These are phyloP conservation scores for Pezizomycotina sp. DNA, from an alignment of 2,329 filamentous ascomycete genomes.

Conservation along the genomic window DNA sequence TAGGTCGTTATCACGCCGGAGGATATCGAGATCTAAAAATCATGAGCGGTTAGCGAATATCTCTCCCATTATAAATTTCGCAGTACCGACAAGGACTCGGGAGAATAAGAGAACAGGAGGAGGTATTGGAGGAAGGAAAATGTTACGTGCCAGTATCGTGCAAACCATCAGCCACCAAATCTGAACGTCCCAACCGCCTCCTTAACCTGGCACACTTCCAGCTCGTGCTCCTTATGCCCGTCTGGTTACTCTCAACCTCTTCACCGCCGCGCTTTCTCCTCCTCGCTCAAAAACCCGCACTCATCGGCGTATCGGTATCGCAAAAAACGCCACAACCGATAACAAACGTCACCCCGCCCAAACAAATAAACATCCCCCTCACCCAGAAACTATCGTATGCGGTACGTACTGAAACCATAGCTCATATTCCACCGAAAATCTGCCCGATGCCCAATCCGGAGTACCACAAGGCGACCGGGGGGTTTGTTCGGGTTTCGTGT, in stretches of 20 bases:
- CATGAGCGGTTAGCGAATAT: conserved; percentile 8
- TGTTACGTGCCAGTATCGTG: conserved; percentile 34
- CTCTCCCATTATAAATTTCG: too few species aligned
- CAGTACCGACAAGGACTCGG: conserved; percentile 18
- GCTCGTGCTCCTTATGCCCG: conserved; percentile 40
- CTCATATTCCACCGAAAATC: conserved; percentile 32
- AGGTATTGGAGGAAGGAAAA: not conserved
- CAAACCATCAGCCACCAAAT: conserved; percentile 37
- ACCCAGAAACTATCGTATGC: conserved; percentile 30
- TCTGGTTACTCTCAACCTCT: conserved; percentile 43
- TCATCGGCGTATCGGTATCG: conserved; percentile 37
- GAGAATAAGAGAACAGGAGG: conserved; percentile 13
- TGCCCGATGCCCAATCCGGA: conserved; percentile 43
- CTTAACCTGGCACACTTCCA: conserved; percentile 37
- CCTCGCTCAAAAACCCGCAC: conserved; percentile 31
- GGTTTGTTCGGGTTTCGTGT: conserved; percentile 38
- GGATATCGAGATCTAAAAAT: conserved; percentile 34
- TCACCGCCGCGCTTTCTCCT: conserved; percentile 35
- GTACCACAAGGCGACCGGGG: conserved; percentile 46
- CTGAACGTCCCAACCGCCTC: conserved; percentile 39
- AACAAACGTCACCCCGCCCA: conserved; percentile 34
- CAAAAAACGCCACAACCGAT: conserved; percentile 32
- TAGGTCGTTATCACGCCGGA: conserved; percentile 40
- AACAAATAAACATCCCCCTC: conserved; percentile 37
- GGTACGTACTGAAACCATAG: conserved; percentile 37